Base-by-base conservation (phyloP, 169 alveolate genomes). In the Eimeria nieschulzi region DNA sequence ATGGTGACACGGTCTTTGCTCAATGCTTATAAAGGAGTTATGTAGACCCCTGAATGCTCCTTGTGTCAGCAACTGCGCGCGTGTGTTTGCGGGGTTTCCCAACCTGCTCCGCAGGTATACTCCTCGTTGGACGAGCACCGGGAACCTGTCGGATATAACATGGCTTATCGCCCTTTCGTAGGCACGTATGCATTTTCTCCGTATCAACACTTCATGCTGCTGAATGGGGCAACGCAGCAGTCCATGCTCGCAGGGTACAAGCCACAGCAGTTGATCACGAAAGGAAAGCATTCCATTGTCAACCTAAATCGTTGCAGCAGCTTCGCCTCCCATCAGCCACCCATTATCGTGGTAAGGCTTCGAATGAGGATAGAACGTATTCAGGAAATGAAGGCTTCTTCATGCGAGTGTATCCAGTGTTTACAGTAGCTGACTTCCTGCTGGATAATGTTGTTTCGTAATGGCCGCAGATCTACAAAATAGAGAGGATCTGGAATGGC, bases 311-410 rank as follows among this genome's bases (percentile, higher is more conserved):
- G 88, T 33, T 73, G 68, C 80, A 72, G 72, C 39, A 79, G 87
- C 92, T 73, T 87, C 72, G 53, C 83, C 53, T 87, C 76, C 54
- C 92, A 87, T 61, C 92, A 79, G 59, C 92, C 92, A 0, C 92
- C 92, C 55, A 63, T 87, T 54, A 19, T 87, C 64, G 84, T 61
- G 87, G 92, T 87, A 59, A 71, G 84, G 17, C 23, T 59, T 56
- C 68, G 15, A 12, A 19, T 59, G 68, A 13, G 51, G 79, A 70
- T 17, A 15, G 26, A 33, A 33, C 46, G 46, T 33, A 33, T 33
- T 33, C 46, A 1, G 46, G 3, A 33, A 33, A 33, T 33, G 46
- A 33, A 33, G 46, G 3, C 3, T 33, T 33, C 46, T 3, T 3
- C 46, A 33, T 33, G 46, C 46, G 46, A 33, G 46, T 33, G 46